Evolutionary conservation across 2,329 filamentous ascomycete species (phyloP), one percentile per base, ranked within the genome.

Genomic region (Neopestalotiopsis clavispora): DNA sequence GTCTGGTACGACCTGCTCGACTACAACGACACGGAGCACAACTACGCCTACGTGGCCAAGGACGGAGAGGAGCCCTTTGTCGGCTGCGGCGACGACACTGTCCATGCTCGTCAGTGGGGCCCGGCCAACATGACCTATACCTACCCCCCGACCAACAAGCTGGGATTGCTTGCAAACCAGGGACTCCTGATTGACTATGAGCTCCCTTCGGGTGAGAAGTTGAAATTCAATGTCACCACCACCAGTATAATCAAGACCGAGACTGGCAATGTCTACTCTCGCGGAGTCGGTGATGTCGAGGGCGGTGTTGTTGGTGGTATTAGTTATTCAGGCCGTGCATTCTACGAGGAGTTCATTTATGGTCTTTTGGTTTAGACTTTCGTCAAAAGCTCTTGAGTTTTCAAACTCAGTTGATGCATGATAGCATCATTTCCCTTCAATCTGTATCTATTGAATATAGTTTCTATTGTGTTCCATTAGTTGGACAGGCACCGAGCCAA

Each of bases 1-100:
- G 80, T 85, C 28, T 85, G 82, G 83, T 82, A 84, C 69, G 78
- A 81, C 67, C 74, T 76, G 2, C 67, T 81, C 20, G 70, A 72
- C 13, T 52, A 68, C n/a, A 67, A 72, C 4, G 75, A 73, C 6
- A 72, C 69, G 13, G 76, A 78, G 34, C 73, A 76, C 28, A 13
- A 20, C 34, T 49, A 17, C 30, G 30, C 13, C n/a, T 62, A 62
- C 32, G 30, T 62, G 7, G 7, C 59, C 30, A 62, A 38, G 38
- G 59, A 62, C 59, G 59, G 59, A 1, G 28, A 62, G 59, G 59
- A 17, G 5, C 12, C 17, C 4, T 6, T 34, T 13, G 5, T 17
- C 32, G 20, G 59, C 59, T 62, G 59, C 32, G 38, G 20, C 17
- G 30, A 5, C 32, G 30, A 23, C 23, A 34, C n/a, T 17, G 58